These are phyloP conservation scores for Solanum virginianum DNA, from an alignment of 257 asterid species.

Conservation along the genomic window DNA sequence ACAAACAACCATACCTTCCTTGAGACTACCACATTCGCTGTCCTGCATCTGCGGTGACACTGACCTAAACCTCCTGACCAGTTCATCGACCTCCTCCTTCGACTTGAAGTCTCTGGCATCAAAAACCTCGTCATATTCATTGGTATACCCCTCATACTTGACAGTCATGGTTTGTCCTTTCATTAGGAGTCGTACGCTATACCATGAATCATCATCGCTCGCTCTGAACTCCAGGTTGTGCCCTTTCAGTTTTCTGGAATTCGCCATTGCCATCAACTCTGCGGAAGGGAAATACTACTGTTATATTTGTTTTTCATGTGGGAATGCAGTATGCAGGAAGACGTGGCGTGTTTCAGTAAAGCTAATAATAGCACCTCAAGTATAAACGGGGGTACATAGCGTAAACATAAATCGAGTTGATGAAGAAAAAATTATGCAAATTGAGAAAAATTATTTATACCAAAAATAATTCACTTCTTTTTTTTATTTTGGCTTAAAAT, in stretches of 20 bases:
- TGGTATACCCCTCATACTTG: conserved; percentile 11
- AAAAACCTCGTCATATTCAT: not conserved
- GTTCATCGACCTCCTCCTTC: conserved; percentile 14
- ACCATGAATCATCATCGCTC: conserved; percentile 45
- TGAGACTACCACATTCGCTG: conserved; percentile 6
- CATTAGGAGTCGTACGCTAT: conserved; percentile 9
- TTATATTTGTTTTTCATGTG: not conserved
- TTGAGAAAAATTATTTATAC: too few relatives aligned
- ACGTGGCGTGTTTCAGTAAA: not conserved
- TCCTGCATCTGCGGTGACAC: conserved; percentile 35
- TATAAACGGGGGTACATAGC: too few relatives aligned
- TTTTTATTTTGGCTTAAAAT: too few relatives aligned
- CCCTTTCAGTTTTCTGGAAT: not conserved
- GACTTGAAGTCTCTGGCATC: conserved; percentile 8
- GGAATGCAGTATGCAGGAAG: not conserved
- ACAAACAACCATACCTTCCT: conserved; percentile 26
- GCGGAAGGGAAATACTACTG: not conserved
- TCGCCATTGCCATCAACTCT: not conserved
- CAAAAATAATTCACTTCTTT: too few relatives aligned
- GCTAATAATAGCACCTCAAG: not conserved
- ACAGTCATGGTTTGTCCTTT: conserved; percentile 12
- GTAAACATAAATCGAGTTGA: too few relatives aligned
- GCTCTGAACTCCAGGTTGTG: conserved; percentile 24
- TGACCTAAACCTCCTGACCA: conserved; percentile 24
- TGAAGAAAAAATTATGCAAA: too few relatives aligned